Base-by-base conservation (phyloP, 192 early-diverging fungal genomes). In the Dissophora globulifera region DNA sequence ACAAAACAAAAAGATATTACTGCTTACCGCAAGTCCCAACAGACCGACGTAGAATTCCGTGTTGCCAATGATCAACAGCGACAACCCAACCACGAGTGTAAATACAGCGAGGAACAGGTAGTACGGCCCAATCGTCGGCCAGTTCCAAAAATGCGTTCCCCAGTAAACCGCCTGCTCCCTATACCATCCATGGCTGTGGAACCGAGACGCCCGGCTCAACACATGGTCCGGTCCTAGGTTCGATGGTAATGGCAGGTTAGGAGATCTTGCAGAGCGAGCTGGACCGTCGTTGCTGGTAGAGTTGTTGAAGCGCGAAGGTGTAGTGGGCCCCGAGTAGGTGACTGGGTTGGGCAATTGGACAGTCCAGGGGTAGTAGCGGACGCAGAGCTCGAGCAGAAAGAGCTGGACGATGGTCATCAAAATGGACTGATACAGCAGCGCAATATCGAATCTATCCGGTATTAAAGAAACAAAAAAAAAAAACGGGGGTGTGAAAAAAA, bases 321-420 rank as follows among this genome's bases (percentile, higher is more conserved):
- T 43, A 72, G 59, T 27, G 72, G 60, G 60, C 66, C 75, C 27
- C 53, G 61, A 51, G 57, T 65, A 33, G 32, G 62, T 64, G 74
- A 69, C 62, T 19, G 71, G 61, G 23, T 46, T 33, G 5, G 61
- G 74, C 12, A 71, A 13, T 43, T 60, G 75, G 45, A 61, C 48
- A 0, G 72, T 76, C 72, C 72, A 76, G 12, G 81, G 81, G 12
- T 78, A 79, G 47, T 82, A 82, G 20, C 62, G 62, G 25, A 87
- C 65, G 29, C 81, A 81, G 11, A 79, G 59, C 43, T 87, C 67
- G n/a, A 87, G 69, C 11, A 87, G 33, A 30, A 87, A 69, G 27
- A 87, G 58, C 29, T 85, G 83, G 8, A 82, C 81, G 4, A 76
- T 25, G n/a, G 85, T 81, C 86, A 88, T 88, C 15, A 85, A 33